A percentile compares a stretch with the other conserved stretches of the same genome.
These are phyloP conservation scores for Sphagnum contortum DNA, from an alignment of 225 moss, liverwort and hornwort genomes.

Conservation along the genomic window DNA sequence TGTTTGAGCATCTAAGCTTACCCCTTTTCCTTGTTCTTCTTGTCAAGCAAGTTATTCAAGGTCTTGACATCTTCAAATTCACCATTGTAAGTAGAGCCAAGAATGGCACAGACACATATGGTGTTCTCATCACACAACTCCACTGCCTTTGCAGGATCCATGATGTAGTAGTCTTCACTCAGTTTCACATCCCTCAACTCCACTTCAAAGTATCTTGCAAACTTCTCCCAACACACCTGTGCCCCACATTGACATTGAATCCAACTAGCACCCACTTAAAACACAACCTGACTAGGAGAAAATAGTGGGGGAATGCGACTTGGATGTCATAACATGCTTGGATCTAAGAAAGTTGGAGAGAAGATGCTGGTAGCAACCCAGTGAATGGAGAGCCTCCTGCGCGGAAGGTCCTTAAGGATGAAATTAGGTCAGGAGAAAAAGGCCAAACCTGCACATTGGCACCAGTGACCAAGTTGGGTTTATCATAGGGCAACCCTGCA, in stretches of 20 bases:
- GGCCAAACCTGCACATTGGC: slow-evolving; percentile 78
- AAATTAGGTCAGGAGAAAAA: no score
- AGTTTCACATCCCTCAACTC: slow-evolving; percentile 82
- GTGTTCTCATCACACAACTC: slow-evolving; percentile 89
- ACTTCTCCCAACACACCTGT: slow-evolving; percentile 97
- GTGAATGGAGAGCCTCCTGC: no score
- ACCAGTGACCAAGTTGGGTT: slow-evolving; percentile 91
- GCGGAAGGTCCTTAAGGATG: no score
- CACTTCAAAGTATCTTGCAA: slow-evolving; percentile 85
- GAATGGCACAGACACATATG: slow-evolving; percentile 84
- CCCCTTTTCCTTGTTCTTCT: slow-evolving; percentile 88
- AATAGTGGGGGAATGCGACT: no score
- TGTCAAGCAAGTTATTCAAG: slow-evolving; percentile 60
- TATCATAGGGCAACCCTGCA: slow-evolving; percentile 66
- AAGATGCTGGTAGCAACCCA: no score
- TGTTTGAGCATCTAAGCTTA: slow-evolving; percentile 6
- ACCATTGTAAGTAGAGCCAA: slow-evolving; percentile 92
- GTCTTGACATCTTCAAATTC: slow-evolving; percentile 85
- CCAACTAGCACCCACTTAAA: no score
- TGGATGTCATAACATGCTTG: no score
- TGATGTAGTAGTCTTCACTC: slow-evolving; percentile 50
- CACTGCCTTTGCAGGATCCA: slow-evolving; percentile 85
- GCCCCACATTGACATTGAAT: not conserved
- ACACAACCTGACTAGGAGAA: no score
- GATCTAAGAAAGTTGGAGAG: no score